These are phyloP conservation scores for Byssochlamys sp. DNA, from an alignment of 2,329 filamentous ascomycete genomes.

Conservation along the genomic window DNA sequence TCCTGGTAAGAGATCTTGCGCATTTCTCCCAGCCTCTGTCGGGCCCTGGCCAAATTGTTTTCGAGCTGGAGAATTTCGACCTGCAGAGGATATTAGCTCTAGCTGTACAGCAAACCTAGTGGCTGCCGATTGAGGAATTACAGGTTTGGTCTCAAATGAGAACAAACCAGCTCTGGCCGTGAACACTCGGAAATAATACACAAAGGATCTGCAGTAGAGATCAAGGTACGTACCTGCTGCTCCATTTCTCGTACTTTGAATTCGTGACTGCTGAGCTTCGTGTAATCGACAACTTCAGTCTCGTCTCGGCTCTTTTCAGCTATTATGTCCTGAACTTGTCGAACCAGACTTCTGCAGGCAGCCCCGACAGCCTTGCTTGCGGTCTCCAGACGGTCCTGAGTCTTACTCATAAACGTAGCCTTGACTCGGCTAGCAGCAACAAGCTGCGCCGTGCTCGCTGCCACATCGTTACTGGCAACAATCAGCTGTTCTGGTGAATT, in stretches of 20 bases:
- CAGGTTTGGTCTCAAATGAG: not conserved
- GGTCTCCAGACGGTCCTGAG: slow-evolving; percentile 79
- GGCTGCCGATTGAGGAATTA: not conserved
- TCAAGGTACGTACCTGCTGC: slow-evolving; percentile 66
- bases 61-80: slow-evolving; percentile 95
- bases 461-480: slow-evolving; percentile 92
- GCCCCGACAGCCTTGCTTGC: slow-evolving; percentile 87
- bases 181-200: not conserved
- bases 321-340: slow-evolving; percentile 91
- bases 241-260: slow-evolving; percentile 99
- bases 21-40: slow-evolving; percentile 88
- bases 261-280: slow-evolving; percentile 79
- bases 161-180: not conserved
- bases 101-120: not conserved
- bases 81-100: slow-evolving; percentile 39
- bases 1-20: slow-evolving; percentile 89
- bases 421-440: slow-evolving; percentile 93
- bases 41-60: slow-evolving; percentile 69
- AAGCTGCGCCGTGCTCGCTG: slow-evolving; percentile 88
- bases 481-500: slow-evolving; percentile 96
- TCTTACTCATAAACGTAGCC: slow-evolving; percentile 96
- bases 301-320: slow-evolving; percentile 73
- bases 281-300: slow-evolving; percentile 72
- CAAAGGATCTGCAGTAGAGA: not conserved
- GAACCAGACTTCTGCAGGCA: slow-evolving; percentile 76